Evolutionary conservation across 192 early-diverging fungal genomes (phyloP), one percentile per base, ranked within the genome.

Genomic region (Chytriomyces confervae): DNA sequence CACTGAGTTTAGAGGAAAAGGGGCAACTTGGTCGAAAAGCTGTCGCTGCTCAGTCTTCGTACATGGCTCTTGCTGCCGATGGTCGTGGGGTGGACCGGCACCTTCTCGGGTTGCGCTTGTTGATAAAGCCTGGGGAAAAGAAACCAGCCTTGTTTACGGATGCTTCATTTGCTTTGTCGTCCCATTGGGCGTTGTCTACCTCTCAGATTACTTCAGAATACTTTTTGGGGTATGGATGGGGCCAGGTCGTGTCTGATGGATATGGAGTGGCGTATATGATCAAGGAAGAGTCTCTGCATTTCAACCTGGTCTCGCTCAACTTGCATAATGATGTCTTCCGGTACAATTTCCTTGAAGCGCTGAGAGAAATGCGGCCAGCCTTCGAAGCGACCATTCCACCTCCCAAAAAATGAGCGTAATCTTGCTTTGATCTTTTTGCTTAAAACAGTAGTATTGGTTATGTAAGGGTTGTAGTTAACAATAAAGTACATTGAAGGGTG

Each of bases 231-330:
- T 98, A 97, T 79, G 96, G 97, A 20, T 89, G 87, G 87, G 87
- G 87, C 46, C 80, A 89, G 69, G 72, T 96, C 45, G 93, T 94
- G 16, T 90, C 94, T 0, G 93, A 96, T 83, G 95, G 95, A 78
- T 98, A 93, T 75, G 96, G 96, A 73, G 82, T 95, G 68, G 95
- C 96, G 9, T 98, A 98, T 82, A 97, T 96, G 89, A 91, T 99
- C 76, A 95, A 95, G 85, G 87, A 92, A 62, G 85, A 93, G 81
- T 82, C 86, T 24, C 83, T 97, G 51, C 93, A 95, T 81, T 93
- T 97, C 84, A 97, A 97, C 80, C 85, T 97, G 78, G 94, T 91
- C 13, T 89, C 88, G 80, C 76, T 91, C 61, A 88, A 89, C 81
- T 74, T 91, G 72, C 88, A 86, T 77, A 91, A 90, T 85, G 77